Evolutionary conservation across 2,329 filamentous ascomycete species (phyloP).

Genomic region (Eurotiales sp.): DNA sequence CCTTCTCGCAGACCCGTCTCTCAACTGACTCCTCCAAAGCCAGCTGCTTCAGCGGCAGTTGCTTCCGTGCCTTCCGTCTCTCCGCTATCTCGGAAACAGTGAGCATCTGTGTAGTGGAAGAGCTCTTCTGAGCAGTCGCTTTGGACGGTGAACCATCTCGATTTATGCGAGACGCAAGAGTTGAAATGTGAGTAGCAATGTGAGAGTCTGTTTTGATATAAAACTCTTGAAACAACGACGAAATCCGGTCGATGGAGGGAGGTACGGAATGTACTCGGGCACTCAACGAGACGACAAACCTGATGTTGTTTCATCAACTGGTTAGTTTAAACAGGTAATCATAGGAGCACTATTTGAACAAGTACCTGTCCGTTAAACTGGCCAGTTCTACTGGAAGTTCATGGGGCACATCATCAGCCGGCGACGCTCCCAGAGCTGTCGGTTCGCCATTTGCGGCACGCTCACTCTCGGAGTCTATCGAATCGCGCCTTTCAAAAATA

Average conservation of each 20-base stretch:
- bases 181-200: slow-evolving; percentile 81
- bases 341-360: neutral
- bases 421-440: slow-evolving; percentile 21
- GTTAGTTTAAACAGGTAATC: neutral
- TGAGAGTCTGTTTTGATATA: slow-evolving; percentile 76
- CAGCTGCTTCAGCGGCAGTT: slow-evolving; percentile 71
- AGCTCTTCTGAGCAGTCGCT: slow-evolving; percentile 52
- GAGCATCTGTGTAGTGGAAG: slow-evolving; percentile 75
- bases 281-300: slow-evolving; percentile 85
- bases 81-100: slow-evolving; percentile 80
- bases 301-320: slow-evolving; percentile 32
- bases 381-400: slow-evolving; percentile 92
- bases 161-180: slow-evolving; percentile 69
- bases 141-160: slow-evolving; percentile 57
- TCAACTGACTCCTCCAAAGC: slow-evolving; percentile 90
- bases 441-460: slow-evolving; percentile 28
- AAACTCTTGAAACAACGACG: slow-evolving; percentile 90
- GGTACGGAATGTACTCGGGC: slow-evolving; percentile 83
- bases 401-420: slow-evolving; percentile 67
- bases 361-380: slow-evolving; percentile 80
- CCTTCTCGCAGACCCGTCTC: slow-evolving; percentile 74
- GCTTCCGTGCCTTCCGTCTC: slow-evolving; percentile 71
- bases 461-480: slow-evolving; percentile 27
- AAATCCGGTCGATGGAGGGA: slow-evolving; percentile 75
- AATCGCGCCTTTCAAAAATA: slow-evolving; percentile 43